A percentile compares a stretch with the other conserved stretches of the same genome.
Evolutionary conservation across 1,284 basidiomycete species (phyloP).

Genomic region (Phylloboletellus chloephorus): DNA sequence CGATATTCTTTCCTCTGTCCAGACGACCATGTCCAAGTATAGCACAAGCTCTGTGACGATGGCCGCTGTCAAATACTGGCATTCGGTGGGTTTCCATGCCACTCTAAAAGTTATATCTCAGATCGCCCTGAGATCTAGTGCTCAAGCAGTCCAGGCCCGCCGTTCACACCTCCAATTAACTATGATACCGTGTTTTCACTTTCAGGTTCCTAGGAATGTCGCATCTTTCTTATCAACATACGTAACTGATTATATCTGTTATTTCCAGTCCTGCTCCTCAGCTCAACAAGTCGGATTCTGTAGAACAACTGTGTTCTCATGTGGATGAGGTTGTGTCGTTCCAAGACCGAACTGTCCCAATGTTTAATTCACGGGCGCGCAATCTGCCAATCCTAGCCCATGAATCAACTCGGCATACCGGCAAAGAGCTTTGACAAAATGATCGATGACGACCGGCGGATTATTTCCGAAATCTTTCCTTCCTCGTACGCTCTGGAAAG

Average conservation of each 20-base stretch:
- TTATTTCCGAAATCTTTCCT: constrained; percentile 16
- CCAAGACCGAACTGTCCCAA: background rate
- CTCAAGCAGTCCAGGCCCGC: constrained; percentile 10
- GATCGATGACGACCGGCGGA: constrained; percentile 13
- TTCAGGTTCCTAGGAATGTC: constrained; percentile 12
- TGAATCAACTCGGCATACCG: background rate
- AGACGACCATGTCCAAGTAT: constrained; percentile 38
- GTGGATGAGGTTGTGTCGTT: background rate
- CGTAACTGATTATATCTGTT: constrained; percentile 11
- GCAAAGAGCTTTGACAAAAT: constrained; percentile 3
- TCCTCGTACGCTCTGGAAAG: constrained; percentile 10
- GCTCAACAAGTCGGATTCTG: background rate
- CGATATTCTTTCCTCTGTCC: constrained; percentile 44
- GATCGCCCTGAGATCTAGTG: constrained; percentile 4
- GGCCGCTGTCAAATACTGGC: no score
- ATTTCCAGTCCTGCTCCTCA: constrained; percentile 14
- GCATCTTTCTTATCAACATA: constrained; percentile 15
- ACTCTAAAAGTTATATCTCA: constrained; percentile 5
- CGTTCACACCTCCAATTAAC: constrained; percentile 13
- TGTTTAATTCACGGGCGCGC: constrained; percentile 3
- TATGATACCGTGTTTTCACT: background rate
- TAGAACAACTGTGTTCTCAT: constrained; percentile 3
- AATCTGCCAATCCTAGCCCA: constrained; percentile 1
- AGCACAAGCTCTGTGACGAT: constrained; percentile 41
- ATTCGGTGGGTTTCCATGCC: constrained; percentile 4